Conservation (phyloP, 2,329 filamentous ascomycete genomes). For the Capronia epimyces region DNA sequence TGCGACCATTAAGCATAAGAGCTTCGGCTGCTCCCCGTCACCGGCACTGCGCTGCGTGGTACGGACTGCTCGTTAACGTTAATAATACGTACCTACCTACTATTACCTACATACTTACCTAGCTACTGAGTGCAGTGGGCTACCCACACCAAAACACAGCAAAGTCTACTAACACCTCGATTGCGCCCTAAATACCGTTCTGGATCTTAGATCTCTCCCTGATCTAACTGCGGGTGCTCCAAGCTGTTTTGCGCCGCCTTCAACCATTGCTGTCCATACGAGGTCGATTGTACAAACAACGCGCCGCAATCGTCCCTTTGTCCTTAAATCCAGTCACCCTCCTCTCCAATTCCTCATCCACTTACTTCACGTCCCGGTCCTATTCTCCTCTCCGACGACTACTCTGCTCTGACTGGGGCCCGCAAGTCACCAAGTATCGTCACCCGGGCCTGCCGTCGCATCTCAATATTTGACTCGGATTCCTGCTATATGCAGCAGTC, state of each 20-base stretch:
- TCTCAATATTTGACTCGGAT: constrained; percentile 1
- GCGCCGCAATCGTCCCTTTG: not conserved
- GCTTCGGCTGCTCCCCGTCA: constrained; percentile 1
- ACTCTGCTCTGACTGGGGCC: not conserved
- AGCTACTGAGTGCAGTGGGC: not conserved
- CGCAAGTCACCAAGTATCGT: not conserved
- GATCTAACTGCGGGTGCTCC: not conserved
- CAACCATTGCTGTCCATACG: not conserved
- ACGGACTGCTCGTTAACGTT: too few relatives aligned
- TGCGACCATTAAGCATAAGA: constrained; percentile 2
- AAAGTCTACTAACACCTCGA: not conserved
- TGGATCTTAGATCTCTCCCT: not conserved
- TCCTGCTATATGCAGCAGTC: constrained; percentile 17
- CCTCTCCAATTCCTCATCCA: not conserved
- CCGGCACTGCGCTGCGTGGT: not conserved
- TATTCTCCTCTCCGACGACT: not conserved
- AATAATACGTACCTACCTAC: not conserved
- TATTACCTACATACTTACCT: not conserved
- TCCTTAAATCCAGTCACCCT: constrained; percentile 1
- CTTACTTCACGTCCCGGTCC: not conserved
- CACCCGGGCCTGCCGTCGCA: not conserved
- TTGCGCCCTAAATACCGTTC: not conserved
- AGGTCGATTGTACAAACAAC: not conserved
- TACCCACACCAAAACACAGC: not conserved
- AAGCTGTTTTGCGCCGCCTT: not conserved